Conservation (phyloP, 225 moss, liverwort and hornwort genomes). For the Pseudoscleropodium purum region DNA sequence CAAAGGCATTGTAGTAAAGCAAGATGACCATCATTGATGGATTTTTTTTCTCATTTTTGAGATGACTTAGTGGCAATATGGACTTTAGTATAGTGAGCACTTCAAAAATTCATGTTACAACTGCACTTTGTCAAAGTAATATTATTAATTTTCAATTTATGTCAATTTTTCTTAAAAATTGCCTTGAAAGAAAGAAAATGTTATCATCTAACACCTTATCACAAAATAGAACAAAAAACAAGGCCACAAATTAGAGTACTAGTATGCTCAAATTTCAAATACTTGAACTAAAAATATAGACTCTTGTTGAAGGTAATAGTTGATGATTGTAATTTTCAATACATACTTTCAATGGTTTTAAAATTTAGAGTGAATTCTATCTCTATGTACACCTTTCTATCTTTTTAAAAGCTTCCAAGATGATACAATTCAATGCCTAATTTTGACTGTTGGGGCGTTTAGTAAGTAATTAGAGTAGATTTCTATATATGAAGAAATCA, state of each 20-base stretch:
- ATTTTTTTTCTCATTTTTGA: neutral
- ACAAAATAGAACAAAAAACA: rapidly evolving
- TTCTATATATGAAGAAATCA: rapidly evolving
- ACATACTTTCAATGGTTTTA: neutral
- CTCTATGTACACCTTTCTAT: rapidly evolving
- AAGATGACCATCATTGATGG: neutral
- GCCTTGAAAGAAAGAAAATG: neutral
- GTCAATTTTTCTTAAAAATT: neutral
- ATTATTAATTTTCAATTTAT: neutral
- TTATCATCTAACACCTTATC: rapidly evolving
- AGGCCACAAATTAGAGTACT: neutral
- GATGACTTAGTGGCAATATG: rapidly evolving
- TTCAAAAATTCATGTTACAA: neutral
- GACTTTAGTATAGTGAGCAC: rapidly evolving
- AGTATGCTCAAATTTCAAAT: neutral
- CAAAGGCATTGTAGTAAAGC: neutral
- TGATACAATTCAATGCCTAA: neutral
- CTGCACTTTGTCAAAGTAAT: too few relatives aligned
- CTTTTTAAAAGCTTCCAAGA: neutral
- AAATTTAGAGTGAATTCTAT: neutral
- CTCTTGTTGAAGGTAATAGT: neutral
- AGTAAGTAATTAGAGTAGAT: rapidly evolving
- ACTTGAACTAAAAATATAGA: rapidly evolving
- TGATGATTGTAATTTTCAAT: neutral
- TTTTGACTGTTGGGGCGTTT: neutral